Base-by-base conservation (phyloP, 306 rosid genomes). In the Quercus ilex region DNA sequence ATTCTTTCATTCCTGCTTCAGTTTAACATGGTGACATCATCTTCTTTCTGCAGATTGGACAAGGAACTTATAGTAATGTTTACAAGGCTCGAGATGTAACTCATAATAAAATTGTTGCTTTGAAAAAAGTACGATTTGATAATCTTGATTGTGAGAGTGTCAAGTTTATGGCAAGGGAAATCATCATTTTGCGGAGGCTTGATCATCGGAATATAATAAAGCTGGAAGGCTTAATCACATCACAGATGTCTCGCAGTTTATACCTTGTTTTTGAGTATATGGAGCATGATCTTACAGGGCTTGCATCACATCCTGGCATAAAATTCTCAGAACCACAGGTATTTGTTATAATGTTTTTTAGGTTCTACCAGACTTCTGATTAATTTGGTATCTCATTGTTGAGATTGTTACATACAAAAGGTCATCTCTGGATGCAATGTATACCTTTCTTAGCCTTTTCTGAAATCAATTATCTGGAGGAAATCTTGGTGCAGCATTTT, bases 251-350 rank as follows among this genome's bases (percentile, higher is more conserved):
- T 75, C 90, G 94, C 68, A 94, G 97, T 86, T 83, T 94, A 80
- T 94, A 94, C 85, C 95, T 94, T 82, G 83, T 94, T 78, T 90
- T 94, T 85, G 97, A 92, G 86, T 94, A 94, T 38, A 94, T 92
- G 99, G 94, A 94, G 58, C 99, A 94, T 64, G 99, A 94, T 85
- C 97, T 94, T 75, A 92, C 99, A 1, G 99, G 99, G 55, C 99
- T 94, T 56, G 91, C 86, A 78, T 82, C 97, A 31, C 74, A 74
- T 60, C 97, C 97, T 20, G 86, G 79, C 75, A 81, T 90, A 71
- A 92, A 91, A 78, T 89, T 94, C 84, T 82, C 91, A 11, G 97
- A 94, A 86, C 91, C 99, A 23, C 99, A 92, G 97, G 99, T 94
- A 87, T 33, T 25, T 25, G 11, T 30, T 38, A 69, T 64, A 62